Evolutionary conservation across 2,329 filamentous ascomycete genomes (phyloP).

Genomic region (Fusarium bactridioides): DNA sequence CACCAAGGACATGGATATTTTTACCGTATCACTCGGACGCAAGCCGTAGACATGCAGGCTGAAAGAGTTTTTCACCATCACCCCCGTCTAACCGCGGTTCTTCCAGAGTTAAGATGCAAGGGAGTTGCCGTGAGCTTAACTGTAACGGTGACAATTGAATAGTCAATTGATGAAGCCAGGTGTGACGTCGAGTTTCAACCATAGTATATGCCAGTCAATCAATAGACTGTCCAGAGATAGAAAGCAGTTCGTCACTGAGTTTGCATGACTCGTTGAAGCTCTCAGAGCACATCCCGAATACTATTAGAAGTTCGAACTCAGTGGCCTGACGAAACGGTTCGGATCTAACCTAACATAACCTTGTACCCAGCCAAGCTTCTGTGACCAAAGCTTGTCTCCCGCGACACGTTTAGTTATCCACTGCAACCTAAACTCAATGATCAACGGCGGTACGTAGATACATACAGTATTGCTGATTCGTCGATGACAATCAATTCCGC

Average conservation of each 20-base stretch:
- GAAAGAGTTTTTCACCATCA: background rate
- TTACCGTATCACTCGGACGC: background rate
- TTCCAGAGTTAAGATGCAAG: background rate
- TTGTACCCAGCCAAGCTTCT: slow-evolving; percentile 11
- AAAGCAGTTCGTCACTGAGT: background rate
- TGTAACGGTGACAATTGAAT: background rate
- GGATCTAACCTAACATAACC: slow-evolving; percentile 4
- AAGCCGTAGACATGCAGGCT: background rate
- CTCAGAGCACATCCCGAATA: background rate
- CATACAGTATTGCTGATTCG: background rate
- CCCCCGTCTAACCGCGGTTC: background rate
- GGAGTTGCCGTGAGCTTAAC: background rate
- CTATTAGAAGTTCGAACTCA: background rate
- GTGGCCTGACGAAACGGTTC: background rate
- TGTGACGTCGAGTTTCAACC: background rate
- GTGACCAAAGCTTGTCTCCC: slow-evolving; percentile 15
- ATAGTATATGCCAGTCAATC: background rate
- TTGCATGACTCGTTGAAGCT: background rate
- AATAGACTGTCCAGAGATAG: background rate
- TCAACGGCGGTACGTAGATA: slow-evolving; percentile 8
- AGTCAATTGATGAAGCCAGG: background rate
- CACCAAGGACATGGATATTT: slow-evolving; percentile 8
- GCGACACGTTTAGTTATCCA: slow-evolving; percentile 3
- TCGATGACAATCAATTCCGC: slow-evolving; percentile 14
- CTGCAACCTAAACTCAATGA: background rate